Base-by-base conservation (phyloP, 2,329 filamentous ascomycete genomes). In the Colletotrichum karsti region DNA sequence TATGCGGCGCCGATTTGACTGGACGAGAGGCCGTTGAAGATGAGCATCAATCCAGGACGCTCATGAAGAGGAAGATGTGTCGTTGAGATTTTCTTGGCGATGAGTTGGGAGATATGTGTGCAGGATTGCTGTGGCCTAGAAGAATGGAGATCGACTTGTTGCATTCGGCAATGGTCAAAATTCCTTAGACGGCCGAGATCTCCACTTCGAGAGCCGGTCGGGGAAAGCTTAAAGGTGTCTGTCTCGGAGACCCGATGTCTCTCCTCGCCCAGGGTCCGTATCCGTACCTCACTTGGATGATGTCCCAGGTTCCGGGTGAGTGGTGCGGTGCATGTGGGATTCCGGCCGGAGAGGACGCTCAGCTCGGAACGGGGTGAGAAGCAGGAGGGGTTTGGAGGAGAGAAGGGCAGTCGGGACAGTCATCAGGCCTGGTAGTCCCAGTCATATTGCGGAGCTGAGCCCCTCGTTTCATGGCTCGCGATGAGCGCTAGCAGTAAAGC, bases 121-220 rank as follows among this genome's bases (percentile, higher is more conserved):
- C n/a, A n/a, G 39, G 42, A 22, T 26, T 46, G 42, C 20, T 20
- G 44, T 51, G 57, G 12, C 24, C 35, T 30, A 20, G 22, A 41
- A 20, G 44, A 60, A 41, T 28, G 22, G 44, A 30, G 44, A 22
- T 48, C 7, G n/a, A 28, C 28, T 33, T 51, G 44, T 33, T 51
- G 44, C 42, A 35, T 26, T 58, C 41, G 48, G 41, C 54, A 50
- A 42, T 12, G 33, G 41, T 13, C 50, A 37, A 37, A 60, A 60
- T 60, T 51, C 57, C 57, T 50, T 37, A 51, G 44, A 50, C 57
- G 44, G 57, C 57, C 57, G 42, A 28, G 20, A 51, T 50, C 57
- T 28, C 57, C 57, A 51, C 57, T 35, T 41, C 41, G 10, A 26
- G 44, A 6, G 41, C 57, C 28, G 33, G 15, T 28, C 50, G 50